Conservation (phyloP, 306 rosid genomes). For the Abrus precatorius region DNA sequence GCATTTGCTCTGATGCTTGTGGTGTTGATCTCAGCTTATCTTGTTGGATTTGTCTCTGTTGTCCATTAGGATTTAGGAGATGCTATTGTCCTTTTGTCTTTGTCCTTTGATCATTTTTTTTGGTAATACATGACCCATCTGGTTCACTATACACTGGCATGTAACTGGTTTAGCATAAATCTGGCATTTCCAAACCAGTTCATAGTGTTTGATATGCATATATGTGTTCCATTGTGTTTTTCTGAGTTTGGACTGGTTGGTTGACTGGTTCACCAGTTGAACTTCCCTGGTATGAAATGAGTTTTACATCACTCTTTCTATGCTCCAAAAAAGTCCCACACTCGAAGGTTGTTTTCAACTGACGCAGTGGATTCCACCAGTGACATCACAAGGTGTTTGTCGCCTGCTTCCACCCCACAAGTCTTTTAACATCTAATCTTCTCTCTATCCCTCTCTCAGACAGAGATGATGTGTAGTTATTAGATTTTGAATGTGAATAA, state of each 20-base stretch:
- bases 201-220: background rate
- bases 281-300: background rate
- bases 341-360: background rate
- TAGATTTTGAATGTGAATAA: slow-evolving; percentile 40
- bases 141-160: background rate
- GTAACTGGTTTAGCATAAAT: background rate
- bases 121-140: background rate
- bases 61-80: background rate
- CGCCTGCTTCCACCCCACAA: background rate
- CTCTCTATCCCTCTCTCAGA: slow-evolving; percentile 1
- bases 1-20: background rate
- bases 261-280: background rate
- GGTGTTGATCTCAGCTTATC: background rate
- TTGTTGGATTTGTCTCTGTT: background rate
- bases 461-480: background rate
- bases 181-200: background rate
- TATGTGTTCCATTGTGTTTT: background rate
- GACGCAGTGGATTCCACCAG: background rate
- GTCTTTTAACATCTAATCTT: slow-evolving; percentile 17
- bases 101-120: background rate
- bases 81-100: background rate
- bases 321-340: background rate
- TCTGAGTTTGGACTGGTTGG: background rate
- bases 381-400: background rate
- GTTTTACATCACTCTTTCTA: background rate